phyloP scores from a whole-genome alignment of 2,329 filamentous ascomycete species.

The Ophiostoma ips region DNA sequence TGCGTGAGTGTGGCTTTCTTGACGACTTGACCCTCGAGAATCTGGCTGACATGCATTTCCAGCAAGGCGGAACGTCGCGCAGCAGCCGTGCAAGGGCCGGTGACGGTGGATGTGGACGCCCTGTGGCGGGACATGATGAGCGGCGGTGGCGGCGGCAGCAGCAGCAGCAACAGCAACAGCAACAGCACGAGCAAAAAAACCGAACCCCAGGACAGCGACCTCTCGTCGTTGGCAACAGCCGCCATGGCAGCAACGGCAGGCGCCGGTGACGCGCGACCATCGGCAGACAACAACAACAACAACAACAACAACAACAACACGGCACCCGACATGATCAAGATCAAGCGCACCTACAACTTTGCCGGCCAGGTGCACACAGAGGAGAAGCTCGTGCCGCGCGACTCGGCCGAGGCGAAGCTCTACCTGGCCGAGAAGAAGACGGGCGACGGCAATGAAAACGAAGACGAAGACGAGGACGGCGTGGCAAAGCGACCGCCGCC shows the following conservation, averaged over 20 bases:
- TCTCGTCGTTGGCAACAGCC: slow-evolving; percentile 7
- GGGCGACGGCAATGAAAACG: slow-evolving; percentile 16
- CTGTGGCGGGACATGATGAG: slow-evolving; percentile 55
- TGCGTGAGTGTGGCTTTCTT: slow-evolving; percentile 33
- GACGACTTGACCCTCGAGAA: too few relatives aligned
- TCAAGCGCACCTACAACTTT: slow-evolving; percentile 62
- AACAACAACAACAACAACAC: too few relatives aligned
- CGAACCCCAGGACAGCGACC: not conserved
- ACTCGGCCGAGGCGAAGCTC: slow-evolving; percentile 52
- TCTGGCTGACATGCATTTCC: too few relatives aligned
- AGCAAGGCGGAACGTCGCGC: slow-evolving; percentile 41
- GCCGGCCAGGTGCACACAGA: slow-evolving; percentile 59
- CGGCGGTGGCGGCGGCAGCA: slow-evolving; percentile 19
- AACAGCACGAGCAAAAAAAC: too few relatives aligned
- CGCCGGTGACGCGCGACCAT: not conserved
- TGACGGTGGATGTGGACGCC: slow-evolving; percentile 58
- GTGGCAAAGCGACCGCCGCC: slow-evolving; percentile 30
- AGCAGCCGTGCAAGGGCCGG: slow-evolving; percentile 38
- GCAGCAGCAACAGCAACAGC: not conserved
- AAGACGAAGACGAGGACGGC: slow-evolving; percentile 17
- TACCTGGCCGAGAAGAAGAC: slow-evolving; percentile 38
- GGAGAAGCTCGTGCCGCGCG: slow-evolving; percentile 51
- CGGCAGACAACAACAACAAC: too few relatives aligned
- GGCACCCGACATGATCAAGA: slow-evolving; percentile 37
- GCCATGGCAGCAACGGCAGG: slow-evolving; percentile 4